Conservation (phyloP, 2,329 filamentous ascomycete species). For the Ophiostoma fasciatum region DNA sequence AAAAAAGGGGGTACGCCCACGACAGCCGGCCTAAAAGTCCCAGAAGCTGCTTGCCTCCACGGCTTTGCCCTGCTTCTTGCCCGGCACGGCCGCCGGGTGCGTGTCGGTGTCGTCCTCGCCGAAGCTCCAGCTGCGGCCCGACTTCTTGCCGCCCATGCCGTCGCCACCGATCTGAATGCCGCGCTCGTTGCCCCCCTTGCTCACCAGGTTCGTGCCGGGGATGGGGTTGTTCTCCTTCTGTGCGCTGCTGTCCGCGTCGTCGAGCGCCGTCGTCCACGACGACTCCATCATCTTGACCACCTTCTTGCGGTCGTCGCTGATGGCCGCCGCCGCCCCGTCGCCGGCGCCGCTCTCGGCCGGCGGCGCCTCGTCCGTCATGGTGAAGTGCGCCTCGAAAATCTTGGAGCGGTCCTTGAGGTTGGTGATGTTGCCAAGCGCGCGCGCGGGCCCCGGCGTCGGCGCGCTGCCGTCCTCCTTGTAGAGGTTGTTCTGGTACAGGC, state of each 20-base stretch:
- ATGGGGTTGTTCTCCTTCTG: slow-evolving; percentile 38
- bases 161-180: slow-evolving; percentile 40
- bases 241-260: slow-evolving; percentile 32
- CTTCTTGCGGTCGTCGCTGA: slow-evolving; percentile 49
- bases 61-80: slow-evolving; percentile 23
- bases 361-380: slow-evolving; percentile 54
- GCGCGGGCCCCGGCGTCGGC: slow-evolving; percentile 20
- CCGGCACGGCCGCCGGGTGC: slow-evolving; percentile 22
- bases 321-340: slow-evolving; percentile 23
- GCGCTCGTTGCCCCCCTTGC: slow-evolving; percentile 13
- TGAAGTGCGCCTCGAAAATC: slow-evolving; percentile 66
- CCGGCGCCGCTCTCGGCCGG: slow-evolving; percentile 17
- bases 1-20: too few relatives aligned
- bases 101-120: slow-evolving; percentile 32
- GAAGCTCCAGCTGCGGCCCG: slow-evolving; percentile 42
- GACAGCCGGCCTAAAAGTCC: slow-evolving; percentile 28
- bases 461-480: slow-evolving; percentile 41
- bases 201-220: slow-evolving; percentile 7
- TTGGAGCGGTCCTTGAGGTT: slow-evolving; percentile 61
- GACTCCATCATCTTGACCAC: slow-evolving; percentile 60
- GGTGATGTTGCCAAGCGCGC: slow-evolving; percentile 50
- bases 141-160: slow-evolving; percentile 50
- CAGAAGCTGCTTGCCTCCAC: slow-evolving; percentile 27
- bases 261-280: slow-evolving; percentile 33
- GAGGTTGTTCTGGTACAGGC: slow-evolving; percentile 65